Base-by-base conservation (phyloP, 2,329 filamentous ascomycete species). In the Fusarium drepaniforme region DNA sequence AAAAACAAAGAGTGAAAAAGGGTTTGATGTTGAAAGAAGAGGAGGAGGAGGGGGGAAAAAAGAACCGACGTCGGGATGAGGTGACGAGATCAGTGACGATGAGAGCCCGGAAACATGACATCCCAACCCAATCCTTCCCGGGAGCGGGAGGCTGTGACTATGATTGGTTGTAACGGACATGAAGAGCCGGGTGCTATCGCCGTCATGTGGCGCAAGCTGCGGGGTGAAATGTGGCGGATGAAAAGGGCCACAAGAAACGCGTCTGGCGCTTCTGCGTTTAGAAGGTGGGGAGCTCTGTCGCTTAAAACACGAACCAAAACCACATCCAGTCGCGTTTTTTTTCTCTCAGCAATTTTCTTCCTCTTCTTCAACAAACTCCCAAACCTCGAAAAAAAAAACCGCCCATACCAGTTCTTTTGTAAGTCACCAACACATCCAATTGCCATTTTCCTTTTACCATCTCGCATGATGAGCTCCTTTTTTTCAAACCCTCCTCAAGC, bases 381-480 rank as follows among this genome's bases (percentile, higher is more conserved):
- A 37, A 12, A 61, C 53, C n/a, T 46, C 15, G 38, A 58, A 51
- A 51, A 37, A 38, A 51, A 23, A 37, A 42, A 63, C 33, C 40
- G 38, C 23, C 51, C 53, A 57, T 42, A 21, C 12, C 30, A 30
- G n/a, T 8, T 58, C 28, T 51, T 30, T 60, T 25, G 70, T 73
- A 73, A 75, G 75, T 72, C 35, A 8, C 9, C 35, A n/a, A 16
- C 23, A 37, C 5, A 15, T 16, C 16, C n/a, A 25, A 40, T 59
- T 25, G 23, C n/a, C 13, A 21, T 18, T 53, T 25, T 56, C 21
- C n/a, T 12, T 16, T 51, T 44, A 2, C 60, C 71, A 77, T 80
- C 78, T 78, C 79, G 78, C 75, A 85, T 85, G 84, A 85, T 85
- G 84, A 84, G 78, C 79, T 80, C 73, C 78, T 81, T 83, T 80